Evolutionary conservation across 2,329 filamentous ascomycete species (phyloP).

Genomic region (Exophiala aquamarina): DNA sequence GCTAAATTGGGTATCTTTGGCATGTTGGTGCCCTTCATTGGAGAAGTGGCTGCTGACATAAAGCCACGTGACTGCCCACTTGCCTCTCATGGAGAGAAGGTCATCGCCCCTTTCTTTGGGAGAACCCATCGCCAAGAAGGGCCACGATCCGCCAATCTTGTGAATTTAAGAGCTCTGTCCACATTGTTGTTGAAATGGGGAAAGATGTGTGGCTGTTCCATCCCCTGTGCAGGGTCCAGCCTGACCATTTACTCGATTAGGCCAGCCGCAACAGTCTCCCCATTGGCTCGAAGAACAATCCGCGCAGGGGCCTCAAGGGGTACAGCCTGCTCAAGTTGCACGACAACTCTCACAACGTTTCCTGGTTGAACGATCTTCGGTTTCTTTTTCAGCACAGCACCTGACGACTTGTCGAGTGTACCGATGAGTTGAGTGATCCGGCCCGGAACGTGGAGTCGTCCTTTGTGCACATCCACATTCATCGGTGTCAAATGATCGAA

Average conservation of each 20-base stretch:
- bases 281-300: slow-evolving; percentile 76
- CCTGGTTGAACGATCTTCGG: slow-evolving; percentile 81
- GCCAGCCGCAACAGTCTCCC: slow-evolving; percentile 84
- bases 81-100: too few species aligned
- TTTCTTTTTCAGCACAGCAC: slow-evolving; percentile 75
- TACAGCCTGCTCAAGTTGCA: slow-evolving; percentile 71
- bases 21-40: neutral
- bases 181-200: too few species aligned
- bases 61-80: too few species aligned
- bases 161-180: too few species aligned
- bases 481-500: slow-evolving; percentile 90
- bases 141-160: too few species aligned
- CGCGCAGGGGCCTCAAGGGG: slow-evolving; percentile 78
- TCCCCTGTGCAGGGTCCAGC: too few species aligned
- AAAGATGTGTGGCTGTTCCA: too few species aligned
- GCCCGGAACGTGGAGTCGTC: slow-evolving; percentile 75
- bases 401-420: slow-evolving; percentile 75
- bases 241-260: slow-evolving; percentile 64
- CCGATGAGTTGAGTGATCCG: slow-evolving; percentile 71
- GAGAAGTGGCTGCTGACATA: neutral
- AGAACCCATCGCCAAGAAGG: too few species aligned
- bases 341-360: slow-evolving; percentile 71
- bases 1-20: neutral
- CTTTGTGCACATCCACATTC: slow-evolving; percentile 84
- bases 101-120: too few species aligned